These are phyloP conservation scores for Pleurotus citrinopileatus DNA, from an alignment of 768 basidiomycete species.

Conservation along the genomic window DNA sequence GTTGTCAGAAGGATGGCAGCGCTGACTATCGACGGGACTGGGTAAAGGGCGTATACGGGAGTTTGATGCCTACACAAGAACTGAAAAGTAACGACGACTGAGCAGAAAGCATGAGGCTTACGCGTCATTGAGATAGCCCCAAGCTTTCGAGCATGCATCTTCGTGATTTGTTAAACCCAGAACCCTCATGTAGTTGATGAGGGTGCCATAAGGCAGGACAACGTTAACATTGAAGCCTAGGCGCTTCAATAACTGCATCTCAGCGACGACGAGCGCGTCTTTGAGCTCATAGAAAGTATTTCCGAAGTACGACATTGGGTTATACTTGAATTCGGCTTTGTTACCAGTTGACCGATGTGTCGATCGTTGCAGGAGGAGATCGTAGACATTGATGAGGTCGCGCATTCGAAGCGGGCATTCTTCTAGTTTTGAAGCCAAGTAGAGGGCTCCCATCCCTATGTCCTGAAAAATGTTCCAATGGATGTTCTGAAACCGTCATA, in stretches of 20 bases:
- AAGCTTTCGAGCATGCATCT: slow-evolving; percentile 72
- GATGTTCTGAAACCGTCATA: too few relatives aligned
- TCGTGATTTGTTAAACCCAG: slow-evolving; percentile 78
- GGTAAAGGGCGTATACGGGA: slow-evolving; percentile 86
- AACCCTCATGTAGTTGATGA: slow-evolving; percentile 91
- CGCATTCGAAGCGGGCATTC: slow-evolving; percentile 90
- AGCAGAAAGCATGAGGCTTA: slow-evolving; percentile 39
- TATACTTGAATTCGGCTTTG: slow-evolving; percentile 56
- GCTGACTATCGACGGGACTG: slow-evolving; percentile 86
- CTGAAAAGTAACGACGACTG: neutral
- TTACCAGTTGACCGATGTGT: slow-evolving; percentile 35
- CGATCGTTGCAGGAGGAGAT: slow-evolving; percentile 79
- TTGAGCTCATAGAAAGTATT: slow-evolving; percentile 91
- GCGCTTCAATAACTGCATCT: slow-evolving; percentile 97
- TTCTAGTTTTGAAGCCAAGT: slow-evolving; percentile 87
- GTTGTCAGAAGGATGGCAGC: slow-evolving; percentile 83
- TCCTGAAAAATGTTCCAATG: slow-evolving; percentile 66
- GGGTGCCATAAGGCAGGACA: slow-evolving; percentile 88
- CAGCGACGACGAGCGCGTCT: slow-evolving; percentile 88
- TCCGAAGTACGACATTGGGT: slow-evolving; percentile 88
- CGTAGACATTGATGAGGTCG: slow-evolving; percentile 92
- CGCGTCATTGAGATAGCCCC: slow-evolving; percentile 98
- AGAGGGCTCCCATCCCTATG: slow-evolving; percentile 85
- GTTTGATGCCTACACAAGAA: slow-evolving; percentile 75
- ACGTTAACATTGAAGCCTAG: slow-evolving; percentile 95